Base-by-base conservation (phyloP, 352 stramenopile species). In the Phytophthora sp. region DNA sequence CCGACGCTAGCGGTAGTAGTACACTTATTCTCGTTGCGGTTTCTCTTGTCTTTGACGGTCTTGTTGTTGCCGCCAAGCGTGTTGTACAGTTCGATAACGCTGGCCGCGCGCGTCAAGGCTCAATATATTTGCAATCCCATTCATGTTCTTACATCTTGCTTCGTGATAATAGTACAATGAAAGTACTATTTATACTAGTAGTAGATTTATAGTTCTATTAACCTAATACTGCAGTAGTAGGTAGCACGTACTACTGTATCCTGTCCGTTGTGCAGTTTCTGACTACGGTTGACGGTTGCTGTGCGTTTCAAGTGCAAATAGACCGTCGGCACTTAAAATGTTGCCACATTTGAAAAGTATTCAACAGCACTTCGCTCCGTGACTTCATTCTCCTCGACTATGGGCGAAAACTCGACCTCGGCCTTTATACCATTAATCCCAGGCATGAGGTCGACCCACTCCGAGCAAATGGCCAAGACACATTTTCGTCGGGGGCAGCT, bases 401-500 rank as follows among this genome's bases (percentile, higher is more conserved):
- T 76, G 68, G 29, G 30, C 7, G 46, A 77, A 46, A 41, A 39
- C 57, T 35, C 18, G 16, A 18, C 21, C 18, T 36, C 51, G 8
- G 31, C 53, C 6, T 73, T 73, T 27, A 46, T 70, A 39, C 76
- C 82, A 26, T 59, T 90, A 42, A 75, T 93, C 23, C 82, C 82
- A 8, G 84, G 82, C 0, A 75, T 89, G 55, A 42, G 82, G 18
- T 91, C 80, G 2, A 82, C 69, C 2, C 73, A 90, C 33, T 69
- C 78, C 21, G 72, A 80, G 4, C 73, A 86, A 52, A 77, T 74
- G 51, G 52, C 44, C 46, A 78, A 76, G 36, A 44, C 66, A 26
- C 54, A 88, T 73, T 93, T 90, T 59, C 80, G 79, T 49, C 80
- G 81, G 29, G 73, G 74, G 16, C 82, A 93, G 41, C 53, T 88